A percentile compares a stretch with the other conserved stretches of the same genome.
These are phyloP conservation scores for Colletotrichum sublineola DNA, from an alignment of 2,329 filamentous ascomycete genomes.

Conservation along the genomic window DNA sequence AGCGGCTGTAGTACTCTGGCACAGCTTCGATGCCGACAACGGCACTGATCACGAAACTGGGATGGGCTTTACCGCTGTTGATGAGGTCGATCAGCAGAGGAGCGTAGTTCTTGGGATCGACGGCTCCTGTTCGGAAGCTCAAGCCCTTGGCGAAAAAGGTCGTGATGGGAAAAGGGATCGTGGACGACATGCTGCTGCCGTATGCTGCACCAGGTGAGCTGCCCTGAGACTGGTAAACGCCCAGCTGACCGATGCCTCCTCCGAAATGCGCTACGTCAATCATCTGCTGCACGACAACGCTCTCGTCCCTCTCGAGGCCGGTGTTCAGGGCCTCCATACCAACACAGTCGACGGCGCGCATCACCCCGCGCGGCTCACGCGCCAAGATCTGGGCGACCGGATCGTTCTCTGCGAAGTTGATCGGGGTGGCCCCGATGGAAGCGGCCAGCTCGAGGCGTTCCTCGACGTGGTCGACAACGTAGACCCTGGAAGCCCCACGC, in stretches of 20 bases:
- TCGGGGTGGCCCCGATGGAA: conserved; percentile 43
- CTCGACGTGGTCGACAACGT: conserved; percentile 44
- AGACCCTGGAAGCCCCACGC: conserved; percentile 44
- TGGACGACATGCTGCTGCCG: conserved; percentile 26
- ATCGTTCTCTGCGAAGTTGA: conserved; percentile 42
- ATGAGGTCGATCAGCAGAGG: conserved; percentile 43
- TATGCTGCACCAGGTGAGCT: conserved; percentile 40
- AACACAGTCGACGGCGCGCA: conserved; percentile 43
- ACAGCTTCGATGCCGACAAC: conserved; percentile 48
- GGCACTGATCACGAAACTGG: conserved; percentile 48
- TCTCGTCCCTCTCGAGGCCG: conserved; percentile 36
- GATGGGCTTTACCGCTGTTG: conserved; percentile 44
- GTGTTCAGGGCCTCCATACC: conserved; percentile 43
- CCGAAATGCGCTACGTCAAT: conserved; percentile 36
- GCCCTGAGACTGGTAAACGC: conserved; percentile 41
- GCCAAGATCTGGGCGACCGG: conserved; percentile 43
- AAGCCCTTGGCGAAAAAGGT: conserved; percentile 43
- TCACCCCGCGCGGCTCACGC: conserved; percentile 38
- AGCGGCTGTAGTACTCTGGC: conserved; percentile 47
- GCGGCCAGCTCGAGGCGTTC: conserved; percentile 43
- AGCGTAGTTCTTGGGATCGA: conserved; percentile 17
- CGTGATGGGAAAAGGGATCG: conserved; percentile 43
- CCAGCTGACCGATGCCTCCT: conserved; percentile 46
- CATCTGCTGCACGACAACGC: conserved; percentile 41
- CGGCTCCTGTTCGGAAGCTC: conserved; percentile 31